Conservation (phyloP, 306 rosid genomes). For the Cicer bijugum region DNA sequence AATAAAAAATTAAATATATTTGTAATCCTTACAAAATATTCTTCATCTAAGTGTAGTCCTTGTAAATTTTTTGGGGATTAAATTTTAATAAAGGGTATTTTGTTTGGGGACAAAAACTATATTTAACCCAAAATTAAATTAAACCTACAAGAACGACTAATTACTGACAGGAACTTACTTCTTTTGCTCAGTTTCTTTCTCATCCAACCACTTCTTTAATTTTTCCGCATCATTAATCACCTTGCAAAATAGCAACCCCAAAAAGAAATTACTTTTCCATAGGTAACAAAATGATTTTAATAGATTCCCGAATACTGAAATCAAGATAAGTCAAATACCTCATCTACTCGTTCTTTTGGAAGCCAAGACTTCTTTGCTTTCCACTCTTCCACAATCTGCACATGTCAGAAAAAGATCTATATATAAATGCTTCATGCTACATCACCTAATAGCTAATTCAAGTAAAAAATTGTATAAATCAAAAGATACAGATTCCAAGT, state of each 20-base stretch:
- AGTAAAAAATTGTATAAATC: slow-evolving; percentile 21
- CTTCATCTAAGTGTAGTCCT: too few relatives aligned
- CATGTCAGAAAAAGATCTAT: slow-evolving; percentile 40
- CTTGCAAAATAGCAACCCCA: slow-evolving; percentile 59
- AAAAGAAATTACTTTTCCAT: slow-evolving; percentile 39
- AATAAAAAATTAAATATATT: too few relatives aligned
- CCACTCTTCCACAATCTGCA: slow-evolving; percentile 79
- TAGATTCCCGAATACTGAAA: slow-evolving; percentile 15
- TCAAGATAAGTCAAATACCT: slow-evolving; percentile 55
- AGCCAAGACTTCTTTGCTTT: slow-evolving; percentile 80
- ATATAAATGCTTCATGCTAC: slow-evolving; percentile 30
- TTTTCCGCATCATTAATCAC: slow-evolving; percentile 65
- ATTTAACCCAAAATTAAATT: background rate
- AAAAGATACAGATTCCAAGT: background rate
- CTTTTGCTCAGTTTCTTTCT: slow-evolving; percentile 83
- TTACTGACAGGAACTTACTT: slow-evolving; percentile 60
- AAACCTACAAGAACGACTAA: slow-evolving; percentile 1
- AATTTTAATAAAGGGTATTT: background rate
- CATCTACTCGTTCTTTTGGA: slow-evolving; percentile 72
- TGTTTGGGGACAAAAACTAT: background rate
- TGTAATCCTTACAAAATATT: too few relatives aligned
- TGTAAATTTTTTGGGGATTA: background rate
- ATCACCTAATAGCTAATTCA: slow-evolving; percentile 27
- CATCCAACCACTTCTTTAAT: slow-evolving; percentile 77
- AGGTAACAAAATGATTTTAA: slow-evolving; percentile 21